phyloP scores from a whole-genome alignment of 306 rosid species.

The Pterocarpus macrocarpus region DNA sequence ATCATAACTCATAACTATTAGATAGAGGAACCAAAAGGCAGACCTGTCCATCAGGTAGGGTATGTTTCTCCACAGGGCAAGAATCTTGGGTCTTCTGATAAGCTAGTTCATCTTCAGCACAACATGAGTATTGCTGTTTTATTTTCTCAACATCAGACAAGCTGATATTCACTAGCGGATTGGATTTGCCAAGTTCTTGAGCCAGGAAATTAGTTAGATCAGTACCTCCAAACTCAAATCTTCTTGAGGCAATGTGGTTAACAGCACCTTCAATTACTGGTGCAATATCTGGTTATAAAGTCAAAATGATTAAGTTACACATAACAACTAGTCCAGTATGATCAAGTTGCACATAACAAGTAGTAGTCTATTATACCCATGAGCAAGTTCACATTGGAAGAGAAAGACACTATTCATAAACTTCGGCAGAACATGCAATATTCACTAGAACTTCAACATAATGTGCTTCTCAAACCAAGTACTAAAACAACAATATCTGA shows the following conservation, averaged over 20 bases:
- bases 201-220: slow-evolving; percentile 90
- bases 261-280: slow-evolving; percentile 99
- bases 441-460: slow-evolving; percentile 17
- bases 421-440: slow-evolving; percentile 25
- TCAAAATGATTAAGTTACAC: slow-evolving; percentile 36
- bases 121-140: slow-evolving; percentile 85
- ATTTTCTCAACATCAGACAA: slow-evolving; percentile 87
- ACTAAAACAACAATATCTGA: slow-evolving; percentile 5
- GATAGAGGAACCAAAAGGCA: slow-evolving; percentile 44
- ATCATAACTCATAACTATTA: slow-evolving; percentile 1
- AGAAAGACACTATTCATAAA: slow-evolving; percentile 27
- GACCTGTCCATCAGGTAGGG: slow-evolving; percentile 99
- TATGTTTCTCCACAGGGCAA: slow-evolving; percentile 79
- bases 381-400: slow-evolving; percentile 15
- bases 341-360: no score
- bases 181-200: slow-evolving; percentile 86
- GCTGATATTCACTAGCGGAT: slow-evolving; percentile 75
- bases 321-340: neutral
- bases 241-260: slow-evolving; percentile 94
- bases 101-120: slow-evolving; percentile 95
- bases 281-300: slow-evolving; percentile 78
- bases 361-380: slow-evolving; percentile 2
- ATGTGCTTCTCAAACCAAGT: slow-evolving; percentile 14
- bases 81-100: slow-evolving; percentile 69
- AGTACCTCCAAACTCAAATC: slow-evolving; percentile 94